These are phyloP conservation scores for Forsythia suspensa DNA, from an alignment of 257 asterid genomes.

Conservation along the genomic window DNA sequence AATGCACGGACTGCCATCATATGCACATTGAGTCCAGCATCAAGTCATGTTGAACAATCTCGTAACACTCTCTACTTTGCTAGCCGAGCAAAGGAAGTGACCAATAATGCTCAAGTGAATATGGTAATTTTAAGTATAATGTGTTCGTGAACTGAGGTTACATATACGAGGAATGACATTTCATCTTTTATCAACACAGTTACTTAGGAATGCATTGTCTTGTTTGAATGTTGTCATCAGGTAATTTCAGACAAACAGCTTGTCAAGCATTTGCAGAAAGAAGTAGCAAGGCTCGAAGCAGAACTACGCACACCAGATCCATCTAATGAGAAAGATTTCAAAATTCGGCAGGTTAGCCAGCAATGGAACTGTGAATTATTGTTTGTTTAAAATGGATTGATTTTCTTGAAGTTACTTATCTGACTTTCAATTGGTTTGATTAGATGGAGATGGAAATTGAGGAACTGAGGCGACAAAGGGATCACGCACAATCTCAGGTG, in stretches of 20 bases:
- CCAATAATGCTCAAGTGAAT: conserved; percentile 90
- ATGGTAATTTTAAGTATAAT: conserved; percentile 49
- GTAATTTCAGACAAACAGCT: conserved; percentile 90
- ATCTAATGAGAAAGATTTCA: conserved; percentile 65
- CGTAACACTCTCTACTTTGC: conserved; percentile 93
- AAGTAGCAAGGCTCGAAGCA: conserved; percentile 94
- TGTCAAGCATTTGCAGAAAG: conserved; percentile 94
- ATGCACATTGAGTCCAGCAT: conserved; percentile 95
- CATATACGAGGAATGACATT: not conserved
- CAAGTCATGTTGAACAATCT: conserved; percentile 87
- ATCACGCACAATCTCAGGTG: conserved; percentile 80
- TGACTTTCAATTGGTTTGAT: conserved; percentile 12
- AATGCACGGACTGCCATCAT: conserved; percentile 98
- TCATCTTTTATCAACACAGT: not conserved
- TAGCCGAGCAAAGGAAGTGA: conserved; percentile 95
- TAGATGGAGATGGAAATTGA: conserved; percentile 96
- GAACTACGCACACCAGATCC: conserved; percentile 84
- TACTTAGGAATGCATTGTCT: not conserved
- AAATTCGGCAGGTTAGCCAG: conserved; percentile 67
- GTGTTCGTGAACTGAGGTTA: not conserved
- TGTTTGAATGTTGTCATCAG: conserved; percentile 39
- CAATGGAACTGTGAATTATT: not conserved
- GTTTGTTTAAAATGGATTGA: not conserved
- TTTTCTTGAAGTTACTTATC: conserved; percentile 7
- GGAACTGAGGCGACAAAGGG: conserved; percentile 90